Evolutionary conservation across 495 filamentous ascomycete species (phyloP), one percentile per base, ranked within the genome.

Genomic region (Aspergillus conjunctus): DNA sequence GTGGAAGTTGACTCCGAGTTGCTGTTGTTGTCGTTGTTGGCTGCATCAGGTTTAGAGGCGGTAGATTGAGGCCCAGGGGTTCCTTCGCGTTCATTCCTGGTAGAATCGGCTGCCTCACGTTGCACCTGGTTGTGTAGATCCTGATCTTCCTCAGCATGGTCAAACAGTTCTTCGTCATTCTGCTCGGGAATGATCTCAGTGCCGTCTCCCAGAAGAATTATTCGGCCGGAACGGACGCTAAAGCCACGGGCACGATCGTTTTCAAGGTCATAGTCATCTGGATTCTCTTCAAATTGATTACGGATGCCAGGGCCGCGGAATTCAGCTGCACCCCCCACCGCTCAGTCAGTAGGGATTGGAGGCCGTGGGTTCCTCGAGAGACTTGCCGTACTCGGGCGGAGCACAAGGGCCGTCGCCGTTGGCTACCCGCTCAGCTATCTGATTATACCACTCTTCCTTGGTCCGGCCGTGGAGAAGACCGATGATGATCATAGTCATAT

Each of bases 301-400:
- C 92, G 92, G 67, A 76, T 77, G 48, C 73, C 74, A 51, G 93
- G 93, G 64, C 93, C 93, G 58, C 94, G 90, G 83, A 97, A 96
- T 80, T 98, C 92, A 77, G 94, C 94, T 98, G 77, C 68, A 73
- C 73, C 75, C 74, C 62, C 62, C 39, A 46, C 70, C 66, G 67
- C 64, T 71, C 72, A 77, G 77, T 80, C 75, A 84, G 75, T 75
- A 78, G 71, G 71, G 69, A 65, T 73, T 72, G 64, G 69, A 76
- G 69, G 69, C 69, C 77, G 69, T 78, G 66, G 74, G 66, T 68
- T 76, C 71, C 71, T 79, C 75, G 70, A 78, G 72, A 79, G 77
- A 82, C 92, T 90, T 96, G 90, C 94, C 94, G 81, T 98, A 98
- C 88, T 98, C 94, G 67, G 93, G 94, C 78, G 94, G 94, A 76